Percentiles rank a stretch among this genome's conserved stretches.
phyloP scores from a whole-genome alignment of 148 eudicot species.

The Drosera capensis region DNA sequence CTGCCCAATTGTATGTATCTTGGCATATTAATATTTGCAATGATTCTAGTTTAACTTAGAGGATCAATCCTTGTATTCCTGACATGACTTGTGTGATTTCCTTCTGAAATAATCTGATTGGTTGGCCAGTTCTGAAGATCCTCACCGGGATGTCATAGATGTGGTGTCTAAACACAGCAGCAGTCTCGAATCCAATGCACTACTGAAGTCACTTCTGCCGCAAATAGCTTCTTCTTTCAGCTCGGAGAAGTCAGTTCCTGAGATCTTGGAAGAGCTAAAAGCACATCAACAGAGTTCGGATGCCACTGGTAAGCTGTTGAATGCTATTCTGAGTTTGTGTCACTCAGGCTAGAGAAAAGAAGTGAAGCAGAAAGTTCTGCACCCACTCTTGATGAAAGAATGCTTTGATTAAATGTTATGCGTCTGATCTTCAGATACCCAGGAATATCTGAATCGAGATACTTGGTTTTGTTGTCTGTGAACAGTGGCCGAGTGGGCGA shows the following conservation, averaged over 20 bases:
- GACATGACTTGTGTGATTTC: neutral
- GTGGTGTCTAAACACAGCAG: slow-evolving; percentile 43
- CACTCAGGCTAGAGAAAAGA: neutral
- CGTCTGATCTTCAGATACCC: neutral
- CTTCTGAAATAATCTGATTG: neutral
- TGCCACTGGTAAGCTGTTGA: slow-evolving; percentile 27
- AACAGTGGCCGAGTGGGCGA: slow-evolving; percentile 82
- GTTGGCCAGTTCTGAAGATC: slow-evolving; percentile 53
- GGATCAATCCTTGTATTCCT: neutral
- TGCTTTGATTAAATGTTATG: neutral
- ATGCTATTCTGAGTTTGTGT: neutral
- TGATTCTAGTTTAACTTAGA: neutral
- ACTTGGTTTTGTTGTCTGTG: slow-evolving; percentile 10
- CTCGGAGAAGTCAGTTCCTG: slow-evolving; percentile 42
- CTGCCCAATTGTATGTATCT: slow-evolving; percentile 54
- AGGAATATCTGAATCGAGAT: neutral
- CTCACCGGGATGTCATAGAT: slow-evolving; percentile 36
- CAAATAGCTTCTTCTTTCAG: slow-evolving; percentile 56
- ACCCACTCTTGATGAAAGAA: neutral
- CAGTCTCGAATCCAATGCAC: slow-evolving; percentile 54
- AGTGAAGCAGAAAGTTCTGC: neutral
- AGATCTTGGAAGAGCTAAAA: slow-evolving; percentile 48
- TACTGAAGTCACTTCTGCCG: slow-evolving; percentile 55
- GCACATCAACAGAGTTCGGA: slow-evolving; percentile 47
- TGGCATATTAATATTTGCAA: neutral